These are phyloP conservation scores for Porogramme epimiltina DNA, from an alignment of 1,284 basidiomycete genomes.

Conservation along the genomic window DNA sequence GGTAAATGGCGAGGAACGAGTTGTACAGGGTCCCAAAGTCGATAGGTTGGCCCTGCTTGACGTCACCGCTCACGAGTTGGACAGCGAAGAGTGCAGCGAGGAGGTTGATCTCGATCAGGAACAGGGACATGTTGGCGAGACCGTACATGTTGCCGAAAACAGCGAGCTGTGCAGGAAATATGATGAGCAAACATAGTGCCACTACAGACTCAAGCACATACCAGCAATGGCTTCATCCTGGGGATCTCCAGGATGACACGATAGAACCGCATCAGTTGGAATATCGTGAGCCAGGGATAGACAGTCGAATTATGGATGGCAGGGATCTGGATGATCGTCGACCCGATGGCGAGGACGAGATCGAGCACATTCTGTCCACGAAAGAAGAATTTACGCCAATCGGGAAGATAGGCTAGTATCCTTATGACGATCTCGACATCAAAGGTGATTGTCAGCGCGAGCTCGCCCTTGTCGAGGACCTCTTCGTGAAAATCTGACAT, in stretches of 20 bases:
- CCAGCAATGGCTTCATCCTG: conserved; percentile 80
- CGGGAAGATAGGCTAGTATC: conserved; percentile 72
- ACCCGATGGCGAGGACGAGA: conserved; percentile 77
- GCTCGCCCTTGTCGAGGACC: conserved; percentile 69
- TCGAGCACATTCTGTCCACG: conserved; percentile 80
- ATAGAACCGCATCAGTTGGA: conserved; percentile 91
- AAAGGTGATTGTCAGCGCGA: conserved; percentile 84
- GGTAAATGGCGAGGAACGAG: conserved; percentile 88
- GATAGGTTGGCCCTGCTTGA: conserved; percentile 57
- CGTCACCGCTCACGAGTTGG: conserved; percentile 81
- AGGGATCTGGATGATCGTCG: conserved; percentile 88
- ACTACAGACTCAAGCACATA: conserved; percentile 36
- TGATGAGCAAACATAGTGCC: conserved; percentile 1
- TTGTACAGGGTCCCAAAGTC: conserved; percentile 92
- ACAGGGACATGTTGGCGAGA: conserved; percentile 91
- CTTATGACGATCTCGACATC: conserved; percentile 88
- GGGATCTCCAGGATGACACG: conserved; percentile 90
- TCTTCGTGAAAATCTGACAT: conserved; percentile 47
- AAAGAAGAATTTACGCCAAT: conserved; percentile 81
- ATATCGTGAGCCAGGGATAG: conserved; percentile 92
- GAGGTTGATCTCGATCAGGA: conserved; percentile 89
- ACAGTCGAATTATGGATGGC: conserved; percentile 63
- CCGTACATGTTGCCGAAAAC: conserved; percentile 94
- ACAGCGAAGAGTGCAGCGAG: conserved; percentile 83
- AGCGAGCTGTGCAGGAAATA: conserved; percentile 54